Base-by-base conservation (phyloP, 441 rosid genomes). In the Daphne laureola region DNA sequence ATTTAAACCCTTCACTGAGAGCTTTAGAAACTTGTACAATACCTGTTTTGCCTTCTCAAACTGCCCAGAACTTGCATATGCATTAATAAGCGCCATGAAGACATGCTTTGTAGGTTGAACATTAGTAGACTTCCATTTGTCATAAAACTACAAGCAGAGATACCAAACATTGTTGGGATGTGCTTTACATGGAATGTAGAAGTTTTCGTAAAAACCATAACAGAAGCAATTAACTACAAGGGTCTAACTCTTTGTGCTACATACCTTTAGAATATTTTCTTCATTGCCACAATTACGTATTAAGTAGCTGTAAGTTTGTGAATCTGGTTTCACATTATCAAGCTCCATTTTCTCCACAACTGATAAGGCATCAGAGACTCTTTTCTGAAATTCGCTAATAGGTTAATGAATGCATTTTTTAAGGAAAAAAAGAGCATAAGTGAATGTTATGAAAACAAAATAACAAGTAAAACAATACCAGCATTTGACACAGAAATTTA, bases 11-110 rank as follows among this genome's bases (percentile, higher is more conserved):
- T 31, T 6, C 8, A 8, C 38, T 5, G 11, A 8, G 0, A 31
- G 9, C 9, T 4, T 0, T 9, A 31, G 2, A 31, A 31, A 31
- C 11, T 31, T 8, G 7, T 31, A 31, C 35, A 49, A 42, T 75
- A 86, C 99, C 91, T 75, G 78, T 63, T 85, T 87, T 54, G 99
- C 89, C 74, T 85, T 87, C 68, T 85, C 93, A 75, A 81, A 72
- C 49, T 78, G 82, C 55, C 95, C 81, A 61, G 77, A 82, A 53
- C 74, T 55, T 67, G 86, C 74, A 69, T 83, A 89, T 63, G 95
- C 90, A 75, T 65, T 80, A 58, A 93, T 70, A 16, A 85, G 85
- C 41, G 86, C 73, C 89, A 83, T 79, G 66, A 56, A 89, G 38
- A 77, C 52, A 17, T 77, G 66, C 81, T 85, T 93, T 17, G 79